Percentiles rank a stretch among this genome's conserved stretches.
Conservation (phyloP, 75 land plant genomes). For the Isoetes taiwanensis region DNA sequence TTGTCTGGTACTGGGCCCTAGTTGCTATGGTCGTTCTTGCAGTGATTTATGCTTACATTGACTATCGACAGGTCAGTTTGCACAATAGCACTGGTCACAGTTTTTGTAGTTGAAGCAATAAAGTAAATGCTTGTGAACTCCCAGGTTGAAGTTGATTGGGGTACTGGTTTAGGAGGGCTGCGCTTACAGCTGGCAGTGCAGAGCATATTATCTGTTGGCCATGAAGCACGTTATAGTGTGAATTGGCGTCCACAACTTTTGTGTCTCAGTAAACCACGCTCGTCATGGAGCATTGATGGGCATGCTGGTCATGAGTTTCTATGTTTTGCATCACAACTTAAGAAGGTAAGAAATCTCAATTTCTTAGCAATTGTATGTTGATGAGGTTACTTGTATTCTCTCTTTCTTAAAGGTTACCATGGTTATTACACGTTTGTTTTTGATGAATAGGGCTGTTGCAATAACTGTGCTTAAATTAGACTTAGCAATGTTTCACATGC, state of each 20-base stretch:
- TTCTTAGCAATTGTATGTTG: not conserved
- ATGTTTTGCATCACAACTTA: slow-evolving; percentile 22
- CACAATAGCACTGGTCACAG: too few relatives aligned
- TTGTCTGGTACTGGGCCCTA: slow-evolving; percentile 26
- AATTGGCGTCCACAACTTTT: slow-evolving; percentile 26
- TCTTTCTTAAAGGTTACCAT: too few relatives aligned
- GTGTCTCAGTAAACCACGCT: slow-evolving; percentile 22
- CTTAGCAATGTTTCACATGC: too few relatives aligned
- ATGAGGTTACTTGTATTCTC: not conserved
- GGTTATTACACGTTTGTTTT: too few relatives aligned
- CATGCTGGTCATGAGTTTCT: slow-evolving; percentile 20
- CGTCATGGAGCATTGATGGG: slow-evolving; percentile 10
- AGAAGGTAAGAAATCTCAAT: slow-evolving; percentile 9
- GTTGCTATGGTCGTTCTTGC: slow-evolving; percentile 15
- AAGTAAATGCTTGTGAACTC: not conserved
- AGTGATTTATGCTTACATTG: slow-evolving; percentile 16
- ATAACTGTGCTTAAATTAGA: too few relatives aligned
- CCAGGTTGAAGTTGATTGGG: slow-evolving; percentile 28
- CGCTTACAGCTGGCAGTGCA: slow-evolving; percentile 19
- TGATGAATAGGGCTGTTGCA: too few relatives aligned
- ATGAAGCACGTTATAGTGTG: slow-evolving; percentile 26
- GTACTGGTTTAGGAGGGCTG: slow-evolving; percentile 27
- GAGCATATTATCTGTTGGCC: slow-evolving; percentile 19
- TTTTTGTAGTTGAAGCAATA: too few relatives aligned
- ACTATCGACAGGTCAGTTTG: slow-evolving; percentile 15